Base-by-base conservation (phyloP, 129 eudicot genomes). In the Centrapalus pauciflorus region DNA sequence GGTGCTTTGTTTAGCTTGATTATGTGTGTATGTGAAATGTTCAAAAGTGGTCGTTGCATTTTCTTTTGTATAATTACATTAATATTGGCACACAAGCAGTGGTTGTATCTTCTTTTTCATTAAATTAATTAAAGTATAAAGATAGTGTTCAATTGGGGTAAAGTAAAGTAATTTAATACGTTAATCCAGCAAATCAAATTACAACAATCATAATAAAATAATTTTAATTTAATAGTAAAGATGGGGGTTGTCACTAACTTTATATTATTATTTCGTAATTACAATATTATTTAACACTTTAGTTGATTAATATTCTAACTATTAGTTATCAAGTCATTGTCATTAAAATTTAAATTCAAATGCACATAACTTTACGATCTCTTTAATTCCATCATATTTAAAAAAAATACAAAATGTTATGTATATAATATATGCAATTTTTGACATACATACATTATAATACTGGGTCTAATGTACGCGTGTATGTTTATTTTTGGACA, bases 291-390 rank as follows among this genome's bases (percentile, higher is more conserved):
- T 27, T 28, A 34, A 40, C 52, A 38, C 55, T 26, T 50, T 62
- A 43, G 24, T 14, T 19, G 34, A 50, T 49, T 61, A 11, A n/a
- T 24, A 3, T 51, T 62, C 4, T n/a, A 35, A 25, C 7, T 3
- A 32, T 52, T 60, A 33, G 77, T 62, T 72, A 35, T 25, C 10
- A 35, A 51, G 77, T 72, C 77, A 72, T 37, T 72, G 24, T 72
- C 77, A 34, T 33, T 8, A 1, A 20, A 23, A 33, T 25, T 34
- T 11, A 5, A 4, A 59, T 71, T 60, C 61, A 71, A 63, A 46
- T 20, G 30, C 49, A 30, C 45, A 33, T 45, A 48, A 20, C 38
- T 59, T 23, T 37, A 27, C 52, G 40, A n/a, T n/a, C n/a, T n/a
- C n/a, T n/a, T n/a, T n/a, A n/a, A n/a, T n/a, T n/a, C n/a, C n/a